These are phyloP conservation scores for Piromyces finnis DNA, from an alignment of 192 early-diverging fungal species.

Conservation along the genomic window DNA sequence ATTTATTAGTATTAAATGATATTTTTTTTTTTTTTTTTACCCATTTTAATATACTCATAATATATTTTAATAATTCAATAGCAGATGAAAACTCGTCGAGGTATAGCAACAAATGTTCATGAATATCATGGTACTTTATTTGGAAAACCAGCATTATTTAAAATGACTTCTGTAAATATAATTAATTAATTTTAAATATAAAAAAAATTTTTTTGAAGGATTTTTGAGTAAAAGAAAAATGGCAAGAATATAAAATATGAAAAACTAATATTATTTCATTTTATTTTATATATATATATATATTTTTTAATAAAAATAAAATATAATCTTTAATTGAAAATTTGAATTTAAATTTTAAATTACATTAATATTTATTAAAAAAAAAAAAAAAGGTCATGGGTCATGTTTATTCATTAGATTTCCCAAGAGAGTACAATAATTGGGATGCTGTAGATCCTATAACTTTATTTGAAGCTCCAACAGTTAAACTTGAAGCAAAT, in stretches of 20 bases:
- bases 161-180: not conserved
- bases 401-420: conserved; percentile 18
- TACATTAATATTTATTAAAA: conserved; percentile 8
- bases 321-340: no score
- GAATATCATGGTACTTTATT: not conserved
- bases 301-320: no score
- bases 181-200: no score
- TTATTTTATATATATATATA: no score
- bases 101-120: conserved; percentile 1
- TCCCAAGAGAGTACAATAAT: conserved; percentile 14
- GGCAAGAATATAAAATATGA: no score
- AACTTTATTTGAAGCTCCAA: conserved; percentile 17
- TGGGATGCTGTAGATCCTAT: conserved; percentile 23
- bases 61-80: not conserved
- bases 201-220: no score
- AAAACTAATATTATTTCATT: no score
- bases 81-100: not conserved
- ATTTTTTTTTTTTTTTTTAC: no score
- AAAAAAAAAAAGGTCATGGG: conserved; percentile 18
- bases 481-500: conserved; percentile 19
- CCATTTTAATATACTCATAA: no score
- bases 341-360: no score
- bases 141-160: not conserved
- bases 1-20: no score
- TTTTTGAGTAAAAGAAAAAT: no score